Percentiles rank a stretch among this genome's conserved stretches.
These are phyloP conservation scores for Sporothrix brasiliensis DNA, from an alignment of 2,329 filamentous ascomycete species.

Conservation along the genomic window DNA sequence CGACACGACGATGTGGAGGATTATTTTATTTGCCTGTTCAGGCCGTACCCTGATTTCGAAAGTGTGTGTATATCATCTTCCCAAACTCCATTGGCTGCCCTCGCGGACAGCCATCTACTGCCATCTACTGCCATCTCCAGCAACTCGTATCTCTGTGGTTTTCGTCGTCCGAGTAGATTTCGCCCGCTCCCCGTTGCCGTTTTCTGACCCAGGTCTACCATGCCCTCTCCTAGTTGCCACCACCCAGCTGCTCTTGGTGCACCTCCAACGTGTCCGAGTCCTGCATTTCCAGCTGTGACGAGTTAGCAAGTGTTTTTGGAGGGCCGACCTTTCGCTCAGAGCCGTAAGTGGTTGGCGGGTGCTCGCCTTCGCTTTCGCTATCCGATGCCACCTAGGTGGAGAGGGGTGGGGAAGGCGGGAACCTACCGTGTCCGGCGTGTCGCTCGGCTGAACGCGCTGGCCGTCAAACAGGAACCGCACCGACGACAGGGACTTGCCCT, in stretches of 20 bases:
- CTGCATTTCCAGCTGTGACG: constrained; percentile 82
- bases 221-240: constrained; percentile 42
- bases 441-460: constrained; percentile 82
- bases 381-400: too few relatives aligned
- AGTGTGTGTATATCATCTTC: constrained; percentile 9
- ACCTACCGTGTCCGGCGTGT: constrained; percentile 88
- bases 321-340: too few relatives aligned
- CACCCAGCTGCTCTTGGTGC: constrained; percentile 96
- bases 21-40: background rate
- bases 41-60: constrained; percentile 1
- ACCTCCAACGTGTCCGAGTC: constrained; percentile 97
- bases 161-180: background rate
- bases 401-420: background rate
- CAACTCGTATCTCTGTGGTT: background rate
- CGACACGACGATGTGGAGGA: background rate
- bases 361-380: background rate
- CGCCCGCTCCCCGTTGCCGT: background rate
- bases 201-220: too few relatives aligned
- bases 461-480: constrained; percentile 97
- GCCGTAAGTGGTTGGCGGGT: background rate
- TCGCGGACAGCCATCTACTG: background rate
- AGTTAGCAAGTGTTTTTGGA: background rate
- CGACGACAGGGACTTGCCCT: constrained; percentile 81
- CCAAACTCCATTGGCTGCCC: background rate
- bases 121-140: background rate